These are phyloP conservation scores for Dactylella cylindrospora DNA, from an alignment of 2,329 filamentous ascomycete species.

Conservation along the genomic window DNA sequence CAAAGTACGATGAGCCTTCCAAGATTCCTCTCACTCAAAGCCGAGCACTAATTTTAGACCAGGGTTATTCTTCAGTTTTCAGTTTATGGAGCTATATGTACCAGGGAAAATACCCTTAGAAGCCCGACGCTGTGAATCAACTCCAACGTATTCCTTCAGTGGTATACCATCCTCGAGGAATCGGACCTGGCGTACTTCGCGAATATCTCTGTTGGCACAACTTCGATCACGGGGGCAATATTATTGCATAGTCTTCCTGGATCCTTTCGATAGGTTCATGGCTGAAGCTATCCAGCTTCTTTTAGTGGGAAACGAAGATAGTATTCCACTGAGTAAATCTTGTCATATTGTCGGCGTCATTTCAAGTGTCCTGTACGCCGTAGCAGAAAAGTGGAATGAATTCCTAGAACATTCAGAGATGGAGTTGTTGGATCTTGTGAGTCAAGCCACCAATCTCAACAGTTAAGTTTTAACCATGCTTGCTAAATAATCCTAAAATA, in stretches of 20 bases:
- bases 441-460: too few relatives aligned
- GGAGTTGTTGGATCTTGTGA: too few relatives aligned
- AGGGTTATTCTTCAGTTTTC: constrained; percentile 8
- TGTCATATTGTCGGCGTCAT: neutral
- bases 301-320: neutral
- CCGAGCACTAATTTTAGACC: neutral
- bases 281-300: neutral
- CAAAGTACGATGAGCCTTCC: too few relatives aligned
- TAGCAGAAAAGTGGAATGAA: neutral
- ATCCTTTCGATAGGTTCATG: neutral
- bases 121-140: neutral
- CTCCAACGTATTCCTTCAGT: neutral
- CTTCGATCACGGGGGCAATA: neutral
- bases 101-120: neutral
- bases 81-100: neutral
- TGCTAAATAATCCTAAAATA: too few relatives aligned
- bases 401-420: constrained; percentile 9
- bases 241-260: neutral
- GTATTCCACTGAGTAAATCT: neutral
- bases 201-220: constrained; percentile 1
- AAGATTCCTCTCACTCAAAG: too few relatives aligned
- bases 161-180: neutral
- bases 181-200: neutral
- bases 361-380: constrained; percentile 1
- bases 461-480: too few relatives aligned